Conservation (phyloP, 805 yeast genomes). For the Starmerella floricola region DNA sequence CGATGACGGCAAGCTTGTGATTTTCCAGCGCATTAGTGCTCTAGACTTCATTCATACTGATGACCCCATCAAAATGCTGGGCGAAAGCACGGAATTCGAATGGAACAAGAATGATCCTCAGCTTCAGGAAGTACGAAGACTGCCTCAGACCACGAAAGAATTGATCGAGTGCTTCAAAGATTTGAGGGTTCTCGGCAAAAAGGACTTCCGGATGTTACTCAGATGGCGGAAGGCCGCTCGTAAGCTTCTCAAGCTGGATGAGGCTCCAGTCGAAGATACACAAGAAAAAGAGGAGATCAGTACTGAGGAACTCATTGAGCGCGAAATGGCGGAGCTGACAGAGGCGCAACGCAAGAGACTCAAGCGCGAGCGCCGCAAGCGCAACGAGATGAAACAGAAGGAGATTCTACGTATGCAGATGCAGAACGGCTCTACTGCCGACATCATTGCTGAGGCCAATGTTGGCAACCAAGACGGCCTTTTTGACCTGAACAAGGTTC, state of each 20-base stretch:
- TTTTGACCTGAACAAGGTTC: constrained; percentile 75
- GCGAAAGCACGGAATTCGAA: constrained; percentile 53
- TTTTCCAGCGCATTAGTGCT: constrained; percentile 58
- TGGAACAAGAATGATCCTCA: constrained; percentile 55
- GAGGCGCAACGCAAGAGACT: constrained; percentile 55
- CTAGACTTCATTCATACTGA: constrained; percentile 72
- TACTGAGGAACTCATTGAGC: constrained; percentile 77
- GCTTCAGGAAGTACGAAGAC: constrained; percentile 55
- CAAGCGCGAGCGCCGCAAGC: constrained; percentile 71
- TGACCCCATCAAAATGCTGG: constrained; percentile 74
- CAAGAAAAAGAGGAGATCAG: constrained; percentile 52
- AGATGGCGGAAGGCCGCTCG: constrained; percentile 86
- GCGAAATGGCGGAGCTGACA: constrained; percentile 63
- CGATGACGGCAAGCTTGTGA: constrained; percentile 64
- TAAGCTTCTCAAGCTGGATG: constrained; percentile 56
- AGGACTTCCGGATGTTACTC: constrained; percentile 74
- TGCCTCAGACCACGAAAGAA: constrained; percentile 69
- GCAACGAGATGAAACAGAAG: constrained; percentile 73
- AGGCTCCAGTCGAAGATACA: constrained; percentile 35
- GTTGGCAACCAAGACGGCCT: constrained; percentile 63
- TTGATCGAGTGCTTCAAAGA: constrained; percentile 76
- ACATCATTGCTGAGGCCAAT: constrained; percentile 79
- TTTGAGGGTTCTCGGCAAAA: constrained; percentile 84
- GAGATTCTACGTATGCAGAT: constrained; percentile 86
- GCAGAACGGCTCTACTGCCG: constrained; percentile 88